These are phyloP conservation scores for Magnusiomyces ingens DNA, from an alignment of 1,139 yeast genomes.

Conservation along the genomic window DNA sequence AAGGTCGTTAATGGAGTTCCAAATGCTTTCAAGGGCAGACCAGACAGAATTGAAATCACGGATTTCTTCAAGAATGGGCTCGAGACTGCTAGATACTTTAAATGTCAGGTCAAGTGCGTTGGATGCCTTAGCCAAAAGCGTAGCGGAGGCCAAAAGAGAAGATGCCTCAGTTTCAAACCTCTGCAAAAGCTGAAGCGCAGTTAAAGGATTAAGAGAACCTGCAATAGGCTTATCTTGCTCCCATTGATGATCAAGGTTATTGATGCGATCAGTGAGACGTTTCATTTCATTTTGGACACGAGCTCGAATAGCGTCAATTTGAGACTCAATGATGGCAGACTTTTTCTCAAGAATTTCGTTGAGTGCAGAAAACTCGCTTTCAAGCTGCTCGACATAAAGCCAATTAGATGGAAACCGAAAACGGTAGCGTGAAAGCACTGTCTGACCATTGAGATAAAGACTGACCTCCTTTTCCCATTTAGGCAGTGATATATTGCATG, in stretches of 20 bases:
- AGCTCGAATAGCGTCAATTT: slow-evolving; percentile 39
- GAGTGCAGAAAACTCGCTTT: slow-evolving; percentile 44
- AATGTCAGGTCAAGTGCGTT: slow-evolving; percentile 39
- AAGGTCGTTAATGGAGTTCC: slow-evolving; percentile 46
- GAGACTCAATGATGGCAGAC: slow-evolving; percentile 37
- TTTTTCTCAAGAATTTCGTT: slow-evolving; percentile 40
- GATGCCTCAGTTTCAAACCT: slow-evolving; percentile 37
- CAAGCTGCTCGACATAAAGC: slow-evolving; percentile 60
- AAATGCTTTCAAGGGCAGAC: slow-evolving; percentile 52
- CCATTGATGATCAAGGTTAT: slow-evolving; percentile 42
- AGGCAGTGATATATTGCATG: slow-evolving; percentile 23
- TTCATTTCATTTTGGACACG: slow-evolving; percentile 40
- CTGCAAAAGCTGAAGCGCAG: slow-evolving; percentile 45
- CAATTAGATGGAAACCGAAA: slow-evolving; percentile 49
- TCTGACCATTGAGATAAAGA: slow-evolving; percentile 40
- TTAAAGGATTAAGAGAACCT: slow-evolving; percentile 40
- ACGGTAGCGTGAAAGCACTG: slow-evolving; percentile 40
- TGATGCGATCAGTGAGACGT: slow-evolving; percentile 36
- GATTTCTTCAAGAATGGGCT: slow-evolving; percentile 44
- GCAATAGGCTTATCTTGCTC: slow-evolving; percentile 43
- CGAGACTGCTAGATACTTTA: slow-evolving; percentile 30
- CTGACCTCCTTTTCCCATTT: slow-evolving; percentile 32
- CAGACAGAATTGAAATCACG: slow-evolving; percentile 57
- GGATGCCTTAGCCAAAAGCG: slow-evolving; percentile 40
- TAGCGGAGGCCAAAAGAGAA: slow-evolving; percentile 25